A percentile compares a stretch with the other conserved stretches of the same genome.
Evolutionary conservation across 1,284 basidiomycete genomes (phyloP).

Genomic region (Cerrena zonata): DNA sequence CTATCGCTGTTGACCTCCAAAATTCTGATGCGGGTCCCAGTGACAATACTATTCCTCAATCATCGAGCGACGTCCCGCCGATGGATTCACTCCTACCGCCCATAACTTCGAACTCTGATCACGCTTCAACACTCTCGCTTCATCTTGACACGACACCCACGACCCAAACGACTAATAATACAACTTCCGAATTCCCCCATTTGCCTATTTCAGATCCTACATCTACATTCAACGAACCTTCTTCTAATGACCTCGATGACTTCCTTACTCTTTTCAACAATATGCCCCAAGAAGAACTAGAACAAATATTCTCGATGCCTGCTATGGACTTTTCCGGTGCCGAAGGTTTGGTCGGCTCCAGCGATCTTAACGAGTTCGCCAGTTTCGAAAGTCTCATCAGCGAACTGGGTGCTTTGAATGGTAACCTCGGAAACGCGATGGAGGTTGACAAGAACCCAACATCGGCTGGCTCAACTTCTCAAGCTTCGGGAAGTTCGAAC

Average conservation of each 20-base stretch:
- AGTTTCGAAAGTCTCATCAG: too few species aligned
- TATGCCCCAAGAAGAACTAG: constrained; percentile 11
- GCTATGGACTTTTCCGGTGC: not conserved
- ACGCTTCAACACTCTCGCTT: not conserved
- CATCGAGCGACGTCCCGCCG: not conserved
- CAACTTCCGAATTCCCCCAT: not conserved
- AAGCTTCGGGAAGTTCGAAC: not conserved
- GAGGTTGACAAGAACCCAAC: not conserved
- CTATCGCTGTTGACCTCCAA: too few species aligned
- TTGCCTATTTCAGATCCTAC: not conserved
- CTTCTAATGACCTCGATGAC: constrained; percentile 10
- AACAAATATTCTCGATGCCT: constrained; percentile 2
- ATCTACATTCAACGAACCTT: not conserved
- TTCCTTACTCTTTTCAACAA: constrained; percentile 12
- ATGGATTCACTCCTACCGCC: not conserved
- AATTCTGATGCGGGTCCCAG: not conserved
- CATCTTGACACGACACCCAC: not conserved
- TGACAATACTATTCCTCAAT: not conserved
- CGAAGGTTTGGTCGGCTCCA: not conserved
- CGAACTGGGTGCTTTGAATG: not conserved
- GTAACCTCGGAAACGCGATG: not conserved
- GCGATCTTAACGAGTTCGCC: not conserved
- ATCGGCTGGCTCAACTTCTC: not conserved
- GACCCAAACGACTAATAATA: not conserved
- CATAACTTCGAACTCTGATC: not conserved